Base-by-base conservation (phyloP, 1,139 yeast species). In the Lodderomyces oxycetoniae region DNA sequence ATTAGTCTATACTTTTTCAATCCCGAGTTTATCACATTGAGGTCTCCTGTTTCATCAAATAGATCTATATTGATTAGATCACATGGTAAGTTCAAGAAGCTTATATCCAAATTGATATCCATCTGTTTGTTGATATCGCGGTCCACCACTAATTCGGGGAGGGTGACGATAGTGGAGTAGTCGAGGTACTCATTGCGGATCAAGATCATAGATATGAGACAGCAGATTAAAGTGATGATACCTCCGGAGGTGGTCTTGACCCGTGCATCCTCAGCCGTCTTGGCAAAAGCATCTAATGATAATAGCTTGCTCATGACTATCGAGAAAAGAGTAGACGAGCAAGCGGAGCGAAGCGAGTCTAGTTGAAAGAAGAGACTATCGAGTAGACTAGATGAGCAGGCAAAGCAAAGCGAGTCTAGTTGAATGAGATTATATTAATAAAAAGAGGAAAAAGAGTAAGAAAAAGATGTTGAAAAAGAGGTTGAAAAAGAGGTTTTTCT, bases 231-330 rank as follows among this genome's bases (percentile, higher is more conserved):
- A 5, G 97, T 88, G 47, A 91, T 85, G 26, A 87, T 51, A 2
- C 96, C 98, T 34, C 98, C 98, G 5, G 91, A 72, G 3, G 89
- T 71, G 3, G 98, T 91, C 45, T 84, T 78, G 41, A 91, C 77
- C 38, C 86, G 73, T 4, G 95, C 95, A 56, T 91, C 98, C 49
- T 89, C 97, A 30, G 86, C 89, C 5, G 97, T 87, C 59, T 88
- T 89, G 22, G 95, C 79, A 59, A 91, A 91, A 9, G 95, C 96
- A 59, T 91, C 98, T 42, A 84, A 67, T 28, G 80, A 74, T 37
- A 84, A 63, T 43, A 86, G 64, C 41, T 65, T 63, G 43, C 31
- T 12, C 44, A 37, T 39, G 36, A 39, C 11, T 28, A 19, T 17
- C 11, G 5, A 15, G 4, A 4, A 15, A 20, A 15, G 9, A 12